Percentiles rank a stretch among this genome's conserved stretches.
Conservation (phyloP, 2,329 filamentous ascomycete species). For the Tolypocladium sp. region DNA sequence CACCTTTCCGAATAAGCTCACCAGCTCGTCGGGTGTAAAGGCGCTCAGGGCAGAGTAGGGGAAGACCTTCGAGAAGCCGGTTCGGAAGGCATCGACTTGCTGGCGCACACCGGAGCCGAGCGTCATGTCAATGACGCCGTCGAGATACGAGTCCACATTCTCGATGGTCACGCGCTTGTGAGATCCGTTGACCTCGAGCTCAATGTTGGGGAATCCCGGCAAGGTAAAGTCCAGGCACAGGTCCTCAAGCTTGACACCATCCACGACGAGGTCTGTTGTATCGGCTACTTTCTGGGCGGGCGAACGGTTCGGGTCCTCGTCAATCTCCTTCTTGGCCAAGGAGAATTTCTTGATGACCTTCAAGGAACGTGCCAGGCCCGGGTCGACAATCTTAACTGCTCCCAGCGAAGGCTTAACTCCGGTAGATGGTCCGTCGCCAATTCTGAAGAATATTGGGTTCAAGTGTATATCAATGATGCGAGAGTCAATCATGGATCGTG, state of each 20-base stretch:
- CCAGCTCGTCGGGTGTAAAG: slow-evolving; percentile 90
- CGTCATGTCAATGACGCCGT: slow-evolving; percentile 85
- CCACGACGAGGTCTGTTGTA: slow-evolving; percentile 61
- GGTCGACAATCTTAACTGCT: slow-evolving; percentile 82
- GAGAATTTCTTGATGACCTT: slow-evolving; percentile 83
- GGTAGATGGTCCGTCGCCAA: slow-evolving; percentile 57
- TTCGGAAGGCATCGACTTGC: slow-evolving; percentile 84
- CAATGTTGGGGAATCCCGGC: slow-evolving; percentile 81
- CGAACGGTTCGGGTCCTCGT: slow-evolving; percentile 58
- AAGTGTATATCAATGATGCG: slow-evolving; percentile 96
- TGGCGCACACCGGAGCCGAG: slow-evolving; percentile 78
- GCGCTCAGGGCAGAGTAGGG: slow-evolving; percentile 85
- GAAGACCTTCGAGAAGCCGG: slow-evolving; percentile 92
- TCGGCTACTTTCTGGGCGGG: slow-evolving; percentile 62
- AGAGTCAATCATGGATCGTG: slow-evolving; percentile 95
- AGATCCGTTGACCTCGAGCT: slow-evolving; percentile 67
- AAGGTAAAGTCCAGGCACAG: slow-evolving; percentile 89
- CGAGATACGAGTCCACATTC: slow-evolving; percentile 83
- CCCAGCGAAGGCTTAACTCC: slow-evolving; percentile 75
- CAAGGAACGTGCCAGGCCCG: slow-evolving; percentile 75
- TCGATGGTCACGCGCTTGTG: slow-evolving; percentile 74
- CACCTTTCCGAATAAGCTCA: slow-evolving; percentile 84
- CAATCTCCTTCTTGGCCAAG: slow-evolving; percentile 71
- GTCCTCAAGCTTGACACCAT: slow-evolving; percentile 74
- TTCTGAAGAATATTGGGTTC: slow-evolving; percentile 95